A percentile compares a stretch with the other conserved stretches of the same genome.
Evolutionary conservation across 495 filamentous ascomycete genomes (phyloP).

Genomic region (Hypoxylon fragiforme): DNA sequence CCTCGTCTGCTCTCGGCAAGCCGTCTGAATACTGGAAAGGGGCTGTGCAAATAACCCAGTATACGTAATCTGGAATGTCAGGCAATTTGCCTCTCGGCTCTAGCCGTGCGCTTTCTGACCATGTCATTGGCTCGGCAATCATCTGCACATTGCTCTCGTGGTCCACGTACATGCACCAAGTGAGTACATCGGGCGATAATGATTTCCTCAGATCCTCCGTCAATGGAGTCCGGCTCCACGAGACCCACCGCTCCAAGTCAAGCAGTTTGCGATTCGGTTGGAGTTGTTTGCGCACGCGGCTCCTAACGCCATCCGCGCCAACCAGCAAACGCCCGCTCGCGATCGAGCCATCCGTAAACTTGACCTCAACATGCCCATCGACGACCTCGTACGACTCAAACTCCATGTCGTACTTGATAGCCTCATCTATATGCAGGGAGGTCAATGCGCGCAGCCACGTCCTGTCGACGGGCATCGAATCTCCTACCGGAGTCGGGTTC

Average conservation of each 20-base stretch:
- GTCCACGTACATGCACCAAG: slow-evolving; percentile 39
- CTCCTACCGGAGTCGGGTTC: slow-evolving; percentile 11
- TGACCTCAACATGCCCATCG: slow-evolving; percentile 37
- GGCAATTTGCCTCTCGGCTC: slow-evolving; percentile 26
- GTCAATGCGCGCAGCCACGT: slow-evolving; percentile 31
- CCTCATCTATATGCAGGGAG: slow-evolving; percentile 37
- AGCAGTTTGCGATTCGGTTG: slow-evolving; percentile 45
- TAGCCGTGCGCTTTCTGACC: slow-evolving; percentile 41
- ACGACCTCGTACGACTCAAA: slow-evolving; percentile 41
- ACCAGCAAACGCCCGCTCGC: slow-evolving; percentile 46
- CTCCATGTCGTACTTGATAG: slow-evolving; percentile 48
- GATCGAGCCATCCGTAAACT: slow-evolving; percentile 45
- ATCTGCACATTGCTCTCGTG: slow-evolving; percentile 39
- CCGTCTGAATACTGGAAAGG: slow-evolving; percentile 13
- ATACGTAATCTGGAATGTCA: slow-evolving; percentile 29
- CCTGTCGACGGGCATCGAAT: slow-evolving; percentile 24
- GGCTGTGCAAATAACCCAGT: slow-evolving; percentile 26
- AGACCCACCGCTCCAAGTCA: slow-evolving; percentile 48
- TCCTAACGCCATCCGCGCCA: slow-evolving; percentile 52
- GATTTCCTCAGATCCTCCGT: slow-evolving; percentile 35
- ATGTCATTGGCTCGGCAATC: slow-evolving; percentile 39
- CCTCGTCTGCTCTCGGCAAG: slow-evolving; percentile 33
- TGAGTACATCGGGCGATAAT: slow-evolving; percentile 28
- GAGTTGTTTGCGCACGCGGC: slow-evolving; percentile 45
- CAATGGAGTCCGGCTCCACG: slow-evolving; percentile 50